Evolutionary conservation across 1,284 basidiomycete species (phyloP), one percentile per base, ranked within the genome.

Genomic region (Boletus mariae): DNA sequence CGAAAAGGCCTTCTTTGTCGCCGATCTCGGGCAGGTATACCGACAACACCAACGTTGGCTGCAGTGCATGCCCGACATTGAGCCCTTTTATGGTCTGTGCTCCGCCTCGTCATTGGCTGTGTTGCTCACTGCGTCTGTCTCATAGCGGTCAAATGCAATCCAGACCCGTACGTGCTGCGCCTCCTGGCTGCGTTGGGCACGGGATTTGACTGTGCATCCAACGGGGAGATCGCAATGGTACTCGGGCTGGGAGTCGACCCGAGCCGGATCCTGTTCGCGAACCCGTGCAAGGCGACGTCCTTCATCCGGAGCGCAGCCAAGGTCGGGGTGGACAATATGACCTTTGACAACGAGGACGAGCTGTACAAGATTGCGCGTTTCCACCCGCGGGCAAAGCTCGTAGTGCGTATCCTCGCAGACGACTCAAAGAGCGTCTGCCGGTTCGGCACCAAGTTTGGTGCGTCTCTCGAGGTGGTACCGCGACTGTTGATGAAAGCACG

Each of bases 201-300:
- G 1, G 94, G 94, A 13, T 99, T 99, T 75, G 97, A 99, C 74
- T 99, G 97, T 66, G 97, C 97, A n/a, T 98, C 95, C 42, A 91
- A 93, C 63, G 87, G 88, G 56, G 97, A 99, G 74, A 98, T 99
- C 63, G 78, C 83, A 26, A 81, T 84, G 57, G 88, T 99, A 11
- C 79, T 98, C 28, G 75, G 78, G 25, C 72, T 96, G 11, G 89
- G 85, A 28, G 83, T 91, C 53, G 77, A 80, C 53, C 85, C 94
- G 1, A 77, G 79, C 17, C 83, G 90, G 55, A 92, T 99, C 77
- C 94, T 99, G 67, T 99, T 95, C 68, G 97, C 97, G 61, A 99
- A 99, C 75, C 97, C 97, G 0, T 99, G 96, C 87, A 99, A 99
- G 76, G 93, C 96, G 1, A 80, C 84, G 8, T 96, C 93, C 8